Evolutionary conservation across 2,329 filamentous ascomycete species (phyloP), one percentile per base, ranked within the genome.

Genomic region (Pyrenochaeta sp.): DNA sequence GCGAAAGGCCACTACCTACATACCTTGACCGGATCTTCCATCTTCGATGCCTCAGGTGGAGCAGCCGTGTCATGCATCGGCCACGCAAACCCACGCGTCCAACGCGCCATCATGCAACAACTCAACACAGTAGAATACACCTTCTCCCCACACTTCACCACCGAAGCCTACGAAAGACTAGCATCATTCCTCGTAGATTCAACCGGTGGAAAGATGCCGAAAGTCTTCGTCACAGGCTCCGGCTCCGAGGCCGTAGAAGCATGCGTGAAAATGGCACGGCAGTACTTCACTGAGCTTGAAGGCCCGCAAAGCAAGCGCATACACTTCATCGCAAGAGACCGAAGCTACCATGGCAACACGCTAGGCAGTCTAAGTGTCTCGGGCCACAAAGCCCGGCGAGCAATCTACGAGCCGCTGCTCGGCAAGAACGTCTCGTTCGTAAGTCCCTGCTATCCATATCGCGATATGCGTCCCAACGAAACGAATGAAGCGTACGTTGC

Each of bases 11-110:
- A 81, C 64, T 84, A 83, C 57, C 74, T 87, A 22, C 75, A 79
- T 34, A 78, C 86, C 2, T 49, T 44, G 19, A 47, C 12, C 8
- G 45, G 45, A 8, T 46, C 39, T 13, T 15, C 34, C 27, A 84
- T 94, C 48, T 83, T 93, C 13, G 91, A 94, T 72, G 88, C 87
- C 1, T 90, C 88, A 15, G 85, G 88, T 27, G 91, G 91, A n/a
- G 88, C 91, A 1, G 90, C 89, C n/a, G 90, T 92, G 2, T 83
- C 87, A 13, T 89, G 88, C 69, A 78, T 93, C 4, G 91, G 91
- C 6, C 88, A 92, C 66, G 84, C 89, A 52, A 84, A 90, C 51
- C 69, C 81, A 40, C 80, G 87, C 49, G 85, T 92, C n/a, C 80
- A 80, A 9, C 77, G 83, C 5, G 89, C 89, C 1, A 82, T 91